Evolutionary conservation across 2,329 filamentous ascomycete genomes (phyloP), one percentile per base, ranked within the genome.

Genomic region (Apiospora pterosperma): DNA sequence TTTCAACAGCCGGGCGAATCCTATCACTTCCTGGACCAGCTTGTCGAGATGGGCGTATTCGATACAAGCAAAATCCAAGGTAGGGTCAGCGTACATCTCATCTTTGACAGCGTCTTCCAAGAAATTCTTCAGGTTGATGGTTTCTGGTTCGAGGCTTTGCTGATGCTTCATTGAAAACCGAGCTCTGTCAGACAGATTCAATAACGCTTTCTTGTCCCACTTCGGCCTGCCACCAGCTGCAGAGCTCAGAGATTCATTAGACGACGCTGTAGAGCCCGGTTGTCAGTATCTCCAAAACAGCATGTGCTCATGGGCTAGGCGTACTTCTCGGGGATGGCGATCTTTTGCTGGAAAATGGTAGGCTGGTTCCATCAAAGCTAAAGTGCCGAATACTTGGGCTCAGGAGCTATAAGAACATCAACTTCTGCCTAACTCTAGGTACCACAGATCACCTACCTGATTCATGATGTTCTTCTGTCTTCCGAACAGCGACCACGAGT

Each of bases 11-110:
- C 83, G 81, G 21, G 72, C 69, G n/a, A 70, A 69, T 8, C 69
- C 65, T 3, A 83, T 67, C 2, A 85, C 69, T 65, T 82, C 84
- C 66, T 83, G 78, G 5, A 85, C 74, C 36, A 76, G 38, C 64
- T 76, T 76, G 67, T 76, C 74, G 16, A 76, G 74, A 8, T 71
- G 74, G 12, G 74, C 74, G 64, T 73, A 67, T 65, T 74, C 70
- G 63, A 85, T 77, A 3, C 75, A 78, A 59, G 75, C 74, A 41
- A 83, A 74, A 8, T 76, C 74, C 36, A 84, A 69, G 5, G 68
- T 70, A 3, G 77, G 75, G 16, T 69, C 68, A 5, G 69, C 69
- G 14, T 72, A 69, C 19, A 71, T 72, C 66, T 83, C 82, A 44
- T 80, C 78, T 48, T 73, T 73, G 16, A 80, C 66, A 1, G 78